These are phyloP conservation scores for Spizellomyces punctatus DNA, from an alignment of 192 early-diverging fungal species.

Conservation along the genomic window DNA sequence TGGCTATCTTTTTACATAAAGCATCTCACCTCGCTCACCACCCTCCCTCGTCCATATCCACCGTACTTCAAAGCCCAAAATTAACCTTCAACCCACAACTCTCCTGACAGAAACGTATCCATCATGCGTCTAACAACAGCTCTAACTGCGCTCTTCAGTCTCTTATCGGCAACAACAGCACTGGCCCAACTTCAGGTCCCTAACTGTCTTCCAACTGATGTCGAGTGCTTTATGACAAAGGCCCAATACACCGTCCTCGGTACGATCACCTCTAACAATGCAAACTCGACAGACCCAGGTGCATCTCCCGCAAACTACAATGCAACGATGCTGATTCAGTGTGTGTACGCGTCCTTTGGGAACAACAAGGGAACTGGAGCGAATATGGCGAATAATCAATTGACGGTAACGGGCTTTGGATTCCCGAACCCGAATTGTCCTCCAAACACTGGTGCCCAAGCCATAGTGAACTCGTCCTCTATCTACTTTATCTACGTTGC, in stretches of 20 bases:
- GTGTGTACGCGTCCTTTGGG: conserved; percentile 25
- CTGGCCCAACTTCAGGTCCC: background rate
- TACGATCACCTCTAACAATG: conserved; percentile 21
- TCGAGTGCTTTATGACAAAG: conserved; percentile 11
- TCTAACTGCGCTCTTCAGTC: background rate
- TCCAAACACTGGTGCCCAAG: background rate
- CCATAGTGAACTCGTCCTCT: background rate
- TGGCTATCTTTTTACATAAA: no score
- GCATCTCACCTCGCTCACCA: no score
- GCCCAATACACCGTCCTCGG: conserved; percentile 31
- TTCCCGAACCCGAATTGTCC: conserved; percentile 1
- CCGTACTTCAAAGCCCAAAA: no score
- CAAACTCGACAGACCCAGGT: background rate
- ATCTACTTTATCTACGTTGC: conserved; percentile 18
- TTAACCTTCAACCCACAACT: no score
- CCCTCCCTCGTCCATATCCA: no score
- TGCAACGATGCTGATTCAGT: conserved; percentile 24
- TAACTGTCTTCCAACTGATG: conserved; percentile 19
- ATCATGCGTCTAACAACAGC: background rate
- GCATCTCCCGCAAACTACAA: conserved; percentile 23
- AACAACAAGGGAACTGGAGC: conserved; percentile 1
- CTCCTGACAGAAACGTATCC: no score
- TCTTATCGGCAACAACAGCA: background rate
- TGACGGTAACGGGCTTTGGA: conserved; percentile 19
- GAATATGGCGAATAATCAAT: background rate